Conservation (phyloP, 208 protist genomes). For the Acanthamoeba divionensis region DNA sequence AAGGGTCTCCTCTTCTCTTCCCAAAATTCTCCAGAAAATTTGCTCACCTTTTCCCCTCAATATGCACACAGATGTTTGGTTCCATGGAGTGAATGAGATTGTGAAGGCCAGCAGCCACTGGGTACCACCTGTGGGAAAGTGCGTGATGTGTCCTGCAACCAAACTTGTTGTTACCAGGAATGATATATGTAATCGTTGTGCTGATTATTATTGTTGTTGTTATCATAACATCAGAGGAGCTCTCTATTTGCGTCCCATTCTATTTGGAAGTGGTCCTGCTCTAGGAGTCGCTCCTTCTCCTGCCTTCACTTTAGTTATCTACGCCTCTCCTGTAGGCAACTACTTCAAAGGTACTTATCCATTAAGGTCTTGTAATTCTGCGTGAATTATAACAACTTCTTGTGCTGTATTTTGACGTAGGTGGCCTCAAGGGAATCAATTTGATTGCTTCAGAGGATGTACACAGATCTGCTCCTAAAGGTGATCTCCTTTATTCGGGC, state of each 20-base stretch:
- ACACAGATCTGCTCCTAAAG: neutral
- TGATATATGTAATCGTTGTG: too few relatives aligned
- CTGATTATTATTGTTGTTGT: too few relatives aligned
- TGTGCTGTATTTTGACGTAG: too few relatives aligned
- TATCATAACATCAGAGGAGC: neutral
- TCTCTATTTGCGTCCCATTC: conserved; percentile 33
- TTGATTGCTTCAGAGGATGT: neutral
- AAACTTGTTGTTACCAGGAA: neutral
- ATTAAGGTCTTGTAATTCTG: too few relatives aligned
- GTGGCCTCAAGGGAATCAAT: neutral
- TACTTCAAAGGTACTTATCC: conserved; percentile 33
- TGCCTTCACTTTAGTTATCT: conserved; percentile 45
- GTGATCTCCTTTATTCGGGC: too few relatives aligned
- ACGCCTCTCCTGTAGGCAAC: conserved; percentile 50
- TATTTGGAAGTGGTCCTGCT: conserved; percentile 14
- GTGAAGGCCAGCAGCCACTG: conserved; percentile 26
- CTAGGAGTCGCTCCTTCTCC: conserved; percentile 33
- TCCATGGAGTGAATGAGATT: neutral
- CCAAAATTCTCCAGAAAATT: neutral
- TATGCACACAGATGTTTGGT: conserved; percentile 19
- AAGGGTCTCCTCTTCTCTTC: neutral
- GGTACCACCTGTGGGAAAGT: conserved; percentile 30
- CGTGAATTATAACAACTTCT: too few relatives aligned
- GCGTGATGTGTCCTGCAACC: neutral
- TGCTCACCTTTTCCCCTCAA: neutral